Evolutionary conservation across 1,139 yeast genomes (phyloP), one percentile per base, ranked within the genome.

Genomic region (Hansenula lynferdii): DNA sequence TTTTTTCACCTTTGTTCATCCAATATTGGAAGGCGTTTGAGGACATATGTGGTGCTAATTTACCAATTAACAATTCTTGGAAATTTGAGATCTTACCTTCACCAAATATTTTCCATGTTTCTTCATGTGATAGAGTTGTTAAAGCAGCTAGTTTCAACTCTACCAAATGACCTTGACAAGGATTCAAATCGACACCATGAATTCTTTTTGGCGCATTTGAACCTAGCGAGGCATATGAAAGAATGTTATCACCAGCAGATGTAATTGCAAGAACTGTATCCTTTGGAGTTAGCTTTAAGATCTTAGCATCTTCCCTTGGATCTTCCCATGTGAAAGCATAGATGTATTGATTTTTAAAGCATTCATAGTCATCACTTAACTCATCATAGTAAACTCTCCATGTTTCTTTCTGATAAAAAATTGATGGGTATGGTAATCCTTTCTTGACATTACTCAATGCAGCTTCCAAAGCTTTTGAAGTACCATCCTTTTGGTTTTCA

Each of bases 311-410:
- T 61, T 83, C 94, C 42, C 84, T 72, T 25, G 95, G 95, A 57
- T 85, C 95, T 62, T 85, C 95, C 95, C 95, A 85, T 9, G 94
- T 85, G 62, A 85, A 85, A 4, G 95, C 90, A 56, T 85, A 85
- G 42, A 85, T 85, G 59, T 83, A 85, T 61, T 84, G 89, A 56
- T 82, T 72, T 43, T 74, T 77, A 66, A 85, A 85, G 58, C 84
- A 90, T 35, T 73, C 75, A 55, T 81, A 81, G 52, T 73, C 74
- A 10, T 83, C 77, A 51, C 77, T 77, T 49, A 76, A 61, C 51
- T 82, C 90, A 60, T 85, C 87, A 54, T 80, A 85, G 61, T 79
- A 85, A 29, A 84, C 89, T 55, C 95, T 72, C 83, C 90, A 84
- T 19, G 78, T 70, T 57, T 84, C 85, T 40, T 63, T 68, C 61